Percentiles rank a stretch among this genome's conserved stretches.
Conservation (phyloP, 805 yeast genomes). For the Kluyveromyces wickerhamii region DNA sequence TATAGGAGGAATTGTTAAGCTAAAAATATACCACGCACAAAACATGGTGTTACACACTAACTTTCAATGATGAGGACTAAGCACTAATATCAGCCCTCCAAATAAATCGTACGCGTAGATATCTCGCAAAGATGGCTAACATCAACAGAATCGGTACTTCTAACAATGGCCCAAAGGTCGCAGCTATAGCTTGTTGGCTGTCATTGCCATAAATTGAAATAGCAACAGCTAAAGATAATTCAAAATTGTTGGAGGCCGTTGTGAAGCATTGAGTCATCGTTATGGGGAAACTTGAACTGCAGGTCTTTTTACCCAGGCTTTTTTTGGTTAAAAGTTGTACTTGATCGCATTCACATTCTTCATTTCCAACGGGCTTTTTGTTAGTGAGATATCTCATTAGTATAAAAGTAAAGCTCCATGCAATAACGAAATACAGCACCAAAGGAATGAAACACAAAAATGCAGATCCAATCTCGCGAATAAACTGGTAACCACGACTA, state of each 20-base stretch:
- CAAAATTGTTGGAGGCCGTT: slow-evolving; percentile 52
- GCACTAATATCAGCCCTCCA: slow-evolving; percentile 7
- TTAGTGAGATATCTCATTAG: slow-evolving; percentile 27
- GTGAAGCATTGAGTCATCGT: slow-evolving; percentile 47
- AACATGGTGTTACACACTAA: no score
- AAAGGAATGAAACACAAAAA: slow-evolving; percentile 45
- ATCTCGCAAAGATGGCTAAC: slow-evolving; percentile 33
- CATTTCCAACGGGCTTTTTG: slow-evolving; percentile 10
- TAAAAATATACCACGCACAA: no score
- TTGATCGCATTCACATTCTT: slow-evolving; percentile 37
- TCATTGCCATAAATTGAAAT: slow-evolving; percentile 44
- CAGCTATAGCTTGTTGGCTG: slow-evolving; percentile 47
- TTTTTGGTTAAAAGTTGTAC: slow-evolving; percentile 13
- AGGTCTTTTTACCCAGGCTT: slow-evolving; percentile 23
- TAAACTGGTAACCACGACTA: slow-evolving; percentile 40
- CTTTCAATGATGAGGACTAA: slow-evolving; percentile 1
- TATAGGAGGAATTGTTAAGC: no score
- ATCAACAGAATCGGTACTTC: slow-evolving; percentile 46
- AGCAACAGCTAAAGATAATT: slow-evolving; percentile 47
- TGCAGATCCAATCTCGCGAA: slow-evolving; percentile 41
- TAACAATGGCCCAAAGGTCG: slow-evolving; percentile 52
- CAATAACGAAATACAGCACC: slow-evolving; percentile 37
- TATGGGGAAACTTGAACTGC: slow-evolving; percentile 35
- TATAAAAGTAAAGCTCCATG: slow-evolving; percentile 41
- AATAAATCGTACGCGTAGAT: slow-evolving; percentile 27